These are phyloP conservation scores for Alternaria conjuncta DNA, from an alignment of 2,329 filamentous ascomycete genomes.

Conservation along the genomic window DNA sequence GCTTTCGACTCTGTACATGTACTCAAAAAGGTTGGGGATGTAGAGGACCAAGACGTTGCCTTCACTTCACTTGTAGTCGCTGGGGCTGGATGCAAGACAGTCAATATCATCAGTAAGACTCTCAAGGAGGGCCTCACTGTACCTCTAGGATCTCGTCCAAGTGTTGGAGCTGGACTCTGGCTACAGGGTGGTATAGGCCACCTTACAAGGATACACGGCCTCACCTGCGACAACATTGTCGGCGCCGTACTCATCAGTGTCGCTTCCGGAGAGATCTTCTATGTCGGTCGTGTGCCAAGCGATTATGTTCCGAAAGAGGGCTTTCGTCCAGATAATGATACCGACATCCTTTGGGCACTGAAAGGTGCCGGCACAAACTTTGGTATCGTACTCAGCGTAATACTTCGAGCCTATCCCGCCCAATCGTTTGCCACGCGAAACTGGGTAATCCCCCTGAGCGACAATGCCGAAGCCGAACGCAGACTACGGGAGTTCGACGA, in stretches of 20 bases:
- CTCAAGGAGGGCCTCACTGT: slow-evolving; percentile 60
- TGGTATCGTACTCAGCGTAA: slow-evolving; percentile 63
- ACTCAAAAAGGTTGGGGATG: slow-evolving; percentile 29
- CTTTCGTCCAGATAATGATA: slow-evolving; percentile 56
- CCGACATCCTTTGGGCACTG: slow-evolving; percentile 63
- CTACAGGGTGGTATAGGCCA: slow-evolving; percentile 71
- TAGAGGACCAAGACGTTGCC: slow-evolving; percentile 16
- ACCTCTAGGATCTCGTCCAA: slow-evolving; percentile 66
- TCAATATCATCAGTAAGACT: slow-evolving; percentile 59
- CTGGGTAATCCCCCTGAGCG: slow-evolving; percentile 36
- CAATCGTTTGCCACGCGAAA: slow-evolving; percentile 47
- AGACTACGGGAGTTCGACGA: slow-evolving; percentile 53
- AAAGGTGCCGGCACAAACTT: slow-evolving; percentile 67
- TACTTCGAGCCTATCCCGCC: slow-evolving; percentile 57
- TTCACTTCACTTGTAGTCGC: slow-evolving; percentile 54
- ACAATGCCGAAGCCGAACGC: slow-evolving; percentile 38
- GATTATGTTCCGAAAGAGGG: slow-evolving; percentile 52
- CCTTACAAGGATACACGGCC: slow-evolving; percentile 61
- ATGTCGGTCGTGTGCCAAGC: slow-evolving; percentile 59
- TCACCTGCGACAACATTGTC: slow-evolving; percentile 66
- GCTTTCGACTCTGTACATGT: slow-evolving; percentile 61
- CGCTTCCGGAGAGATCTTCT: slow-evolving; percentile 55
- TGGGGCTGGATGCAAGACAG: slow-evolving; percentile 63
- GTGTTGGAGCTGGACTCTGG: slow-evolving; percentile 68
- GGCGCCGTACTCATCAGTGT: slow-evolving; percentile 65